Percentiles rank a stretch among this genome's conserved stretches.
These are phyloP conservation scores for Polytrichum commune DNA, from an alignment of 225 moss, liverwort and hornwort genomes.

Conservation along the genomic window DNA sequence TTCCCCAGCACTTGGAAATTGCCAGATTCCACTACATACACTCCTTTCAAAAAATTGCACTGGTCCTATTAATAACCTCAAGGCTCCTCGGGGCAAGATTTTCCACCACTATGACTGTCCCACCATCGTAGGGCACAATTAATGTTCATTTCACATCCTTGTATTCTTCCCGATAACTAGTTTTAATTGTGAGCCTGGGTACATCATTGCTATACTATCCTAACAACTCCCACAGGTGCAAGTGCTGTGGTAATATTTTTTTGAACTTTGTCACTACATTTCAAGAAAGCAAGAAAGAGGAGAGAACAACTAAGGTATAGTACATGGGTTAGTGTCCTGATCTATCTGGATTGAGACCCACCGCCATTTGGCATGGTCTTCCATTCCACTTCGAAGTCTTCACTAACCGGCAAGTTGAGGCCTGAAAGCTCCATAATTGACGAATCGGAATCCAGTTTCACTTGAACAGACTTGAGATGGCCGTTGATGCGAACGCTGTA, in stretches of 20 bases:
- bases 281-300: neutral
- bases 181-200: no score
- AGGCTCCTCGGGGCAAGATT: no score
- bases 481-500: slow-evolving; percentile 24
- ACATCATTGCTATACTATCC: neutral
- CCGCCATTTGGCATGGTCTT: slow-evolving; percentile 8
- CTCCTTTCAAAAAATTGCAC: no score
- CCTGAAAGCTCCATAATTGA: slow-evolving; percentile 27
- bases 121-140: no score
- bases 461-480: slow-evolving; percentile 3
- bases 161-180: no score
- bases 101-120: no score
- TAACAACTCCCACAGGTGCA: neutral
- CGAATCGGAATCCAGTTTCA: slow-evolving; percentile 9
- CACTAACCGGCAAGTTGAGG: slow-evolving; percentile 16
- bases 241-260: neutral
- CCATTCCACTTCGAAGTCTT: slow-evolving; percentile 40
- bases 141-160: no score
- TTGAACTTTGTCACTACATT: no score
- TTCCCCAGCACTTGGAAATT: no score
- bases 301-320: neutral
- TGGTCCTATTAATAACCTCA: no score
- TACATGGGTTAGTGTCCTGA: slow-evolving; percentile 1
- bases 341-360: slow-evolving; percentile 18
- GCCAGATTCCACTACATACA: no score